These are phyloP conservation scores for Leccinum subgranulosum DNA, from an alignment of 768 basidiomycete genomes.

Conservation along the genomic window DNA sequence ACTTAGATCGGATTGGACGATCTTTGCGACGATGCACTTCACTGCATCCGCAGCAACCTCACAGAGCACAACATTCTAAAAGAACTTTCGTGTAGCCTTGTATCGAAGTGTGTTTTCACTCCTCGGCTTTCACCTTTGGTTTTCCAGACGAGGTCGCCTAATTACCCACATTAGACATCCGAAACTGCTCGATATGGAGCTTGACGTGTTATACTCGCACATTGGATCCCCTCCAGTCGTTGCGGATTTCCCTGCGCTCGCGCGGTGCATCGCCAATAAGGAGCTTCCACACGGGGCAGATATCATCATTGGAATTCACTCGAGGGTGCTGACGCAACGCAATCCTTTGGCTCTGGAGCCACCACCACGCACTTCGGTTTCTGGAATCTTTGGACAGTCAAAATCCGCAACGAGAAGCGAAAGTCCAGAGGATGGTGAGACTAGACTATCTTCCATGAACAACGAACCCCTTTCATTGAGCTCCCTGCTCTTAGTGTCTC, in stretches of 20 bases:
- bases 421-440: too few relatives aligned
- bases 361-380: too few relatives aligned
- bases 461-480: too few relatives aligned
- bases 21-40: constrained; percentile 16
- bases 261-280: constrained; percentile 13
- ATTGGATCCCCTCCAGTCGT: constrained; percentile 17
- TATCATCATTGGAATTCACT: neutral
- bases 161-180: constrained; percentile 6
- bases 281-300: constrained; percentile 9
- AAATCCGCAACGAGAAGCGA: too few relatives aligned
- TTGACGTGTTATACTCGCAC: constrained; percentile 18
- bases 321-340: neutral
- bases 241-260: constrained; percentile 9
- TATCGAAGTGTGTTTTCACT: constrained; percentile 10
- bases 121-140: neutral
- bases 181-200: constrained; percentile 16
- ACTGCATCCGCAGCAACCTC: constrained; percentile 14
- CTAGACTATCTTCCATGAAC: too few relatives aligned
- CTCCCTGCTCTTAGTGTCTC: too few relatives aligned
- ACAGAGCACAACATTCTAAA: constrained; percentile 22
- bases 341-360: neutral
- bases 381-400: too few relatives aligned
- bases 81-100: constrained; percentile 20
- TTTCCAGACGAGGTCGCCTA: neutral
- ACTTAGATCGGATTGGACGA: constrained; percentile 20